Base-by-base conservation (phyloP, 2,329 filamentous ascomycete species). In the Fusarium algeriense region DNA sequence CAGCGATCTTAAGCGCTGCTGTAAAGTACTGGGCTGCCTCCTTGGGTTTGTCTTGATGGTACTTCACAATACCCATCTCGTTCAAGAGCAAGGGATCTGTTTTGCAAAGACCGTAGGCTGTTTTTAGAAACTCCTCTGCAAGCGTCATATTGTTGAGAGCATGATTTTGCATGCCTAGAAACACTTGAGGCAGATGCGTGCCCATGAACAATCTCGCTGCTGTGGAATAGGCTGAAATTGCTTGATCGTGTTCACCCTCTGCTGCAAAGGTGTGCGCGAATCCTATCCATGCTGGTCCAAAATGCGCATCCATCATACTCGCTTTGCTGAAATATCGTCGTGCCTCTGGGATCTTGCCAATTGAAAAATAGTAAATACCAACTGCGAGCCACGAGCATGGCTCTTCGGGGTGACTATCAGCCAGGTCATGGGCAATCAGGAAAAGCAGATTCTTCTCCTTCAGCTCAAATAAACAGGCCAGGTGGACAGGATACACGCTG, bases 201-300 rank as follows among this genome's bases (percentile, higher is more conserved):
- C 96, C 96, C 85, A 98, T 97, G 81, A 99, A 99, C 1, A 99
- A 84, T 41, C 96, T 89, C 4, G 95, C 95, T 1, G 96, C 96
- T 2, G 96, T 99, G 34, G 93, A 97, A 83, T 99, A 99, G 1
- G 97, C 96, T 12, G 95, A 97, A 70, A 99, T 98, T 50, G 96
- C 96, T 82, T 99, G 96, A 80, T 99, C 96, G 80, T 98, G 95
- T 81, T 99, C 96, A 56, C 96, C 96, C 80, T 99, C 96, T 14
- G 94, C 95, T 2, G 96, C 96, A 79, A 99, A 99, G 0, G 96
- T 99, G 80, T 99, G 97, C 2, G 96, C 96, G 78, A 99, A 99
- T 3, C 97, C 96, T 71, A 99, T 98, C 96, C 96, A 99, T 6
- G 96, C 96, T 2, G 96, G 93, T 0, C 95, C 95, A 76, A 97